Evolutionary conservation across 2,329 filamentous ascomycete species (phyloP).

Genomic region (Talaromyces sp.): DNA sequence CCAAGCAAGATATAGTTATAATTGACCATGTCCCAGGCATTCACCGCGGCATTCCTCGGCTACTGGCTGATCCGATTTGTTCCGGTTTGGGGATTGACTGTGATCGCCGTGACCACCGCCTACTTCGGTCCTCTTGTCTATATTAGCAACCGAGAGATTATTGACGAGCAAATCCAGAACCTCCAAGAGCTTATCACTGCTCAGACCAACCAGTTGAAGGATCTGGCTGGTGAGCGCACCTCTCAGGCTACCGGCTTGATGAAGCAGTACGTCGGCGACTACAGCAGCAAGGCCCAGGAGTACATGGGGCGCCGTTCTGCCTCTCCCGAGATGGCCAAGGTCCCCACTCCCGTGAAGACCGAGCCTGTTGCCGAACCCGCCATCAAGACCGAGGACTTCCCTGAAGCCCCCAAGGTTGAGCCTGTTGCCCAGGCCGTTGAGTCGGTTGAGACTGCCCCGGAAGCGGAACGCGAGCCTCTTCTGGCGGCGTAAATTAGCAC

Average conservation of each 20-base stretch:
- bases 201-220: conserved; percentile 63
- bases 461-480: conserved; percentile 38
- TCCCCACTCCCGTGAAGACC: conserved; percentile 18
- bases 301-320: conserved; percentile 48
- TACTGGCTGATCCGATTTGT: conserved; percentile 69
- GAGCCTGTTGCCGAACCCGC: conserved; percentile 27
- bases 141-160: conserved; percentile 66
- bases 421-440: conserved; percentile 31
- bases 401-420: conserved; percentile 48
- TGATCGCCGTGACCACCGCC: conserved; percentile 58
- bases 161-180: conserved; percentile 62
- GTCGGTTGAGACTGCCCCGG: conserved; percentile 32
- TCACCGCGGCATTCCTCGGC: conserved; percentile 59
- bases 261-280: conserved; percentile 62
- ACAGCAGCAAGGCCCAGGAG: conserved; percentile 63
- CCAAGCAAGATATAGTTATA: neutral
- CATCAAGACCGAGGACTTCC: conserved; percentile 50
- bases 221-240: conserved; percentile 63
- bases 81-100: conserved; percentile 65
- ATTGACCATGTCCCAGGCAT: conserved; percentile 50
- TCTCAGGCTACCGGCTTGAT: conserved; percentile 60
- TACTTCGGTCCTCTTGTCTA: conserved; percentile 66
- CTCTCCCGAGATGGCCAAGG: conserved; percentile 38
- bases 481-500: conserved; percentile 30
- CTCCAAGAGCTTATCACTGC: conserved; percentile 57